Base-by-base conservation (phyloP, 768 basidiomycete genomes). In the Lactifluus pinguis region DNA sequence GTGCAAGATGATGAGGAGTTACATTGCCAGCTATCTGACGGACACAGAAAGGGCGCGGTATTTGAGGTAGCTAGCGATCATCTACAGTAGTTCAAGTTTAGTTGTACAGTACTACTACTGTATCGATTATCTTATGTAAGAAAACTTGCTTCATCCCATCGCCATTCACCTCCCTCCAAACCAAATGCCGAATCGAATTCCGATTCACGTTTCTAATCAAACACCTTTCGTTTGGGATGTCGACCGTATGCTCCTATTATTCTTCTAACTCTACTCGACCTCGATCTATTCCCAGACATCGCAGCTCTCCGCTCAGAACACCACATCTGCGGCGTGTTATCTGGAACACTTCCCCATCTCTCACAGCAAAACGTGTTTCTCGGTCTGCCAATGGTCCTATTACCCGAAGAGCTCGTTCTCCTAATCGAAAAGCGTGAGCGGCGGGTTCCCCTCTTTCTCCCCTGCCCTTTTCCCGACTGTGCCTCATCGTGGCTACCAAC, bases 301-400 rank as follows among this genome's bases (percentile, higher is more conserved):
- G 85, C 87, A 9, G 78, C 74, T 6, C 75, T 99, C 10, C 89
- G 97, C 41, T 82, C 87, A 34, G 74, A 85, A 66, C 85, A 97
- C 72, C 84, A 78, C 58, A 80, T 98, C 50, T 93, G 90, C 68
- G 94, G 95, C 39, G 77, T 92, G 48, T 74, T 98, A 48, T 80
- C 84, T 0, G 97, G 97, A 0, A 98, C 97, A 1, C 82, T 99
- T 14, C 95, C 97, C 2, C 92, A 94, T 69, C 79, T 98, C 1
- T 86, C 93, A 1, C 95, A 98, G 68, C 97, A 99, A 73, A 99
- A 99, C 76, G 83, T 89, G 2, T 99, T 99, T 70, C 78, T 99
- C 38, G 97, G 97, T 7, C 75, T 93, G n/a, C 97, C 97, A 1
- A 76, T 97, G 6, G 76, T 90, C 8, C 76, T 98, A 2, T 82